Evolutionary conservation across 1,284 basidiomycete genomes (phyloP).

Genomic region (Melanopsichium pennsylvanicum): DNA sequence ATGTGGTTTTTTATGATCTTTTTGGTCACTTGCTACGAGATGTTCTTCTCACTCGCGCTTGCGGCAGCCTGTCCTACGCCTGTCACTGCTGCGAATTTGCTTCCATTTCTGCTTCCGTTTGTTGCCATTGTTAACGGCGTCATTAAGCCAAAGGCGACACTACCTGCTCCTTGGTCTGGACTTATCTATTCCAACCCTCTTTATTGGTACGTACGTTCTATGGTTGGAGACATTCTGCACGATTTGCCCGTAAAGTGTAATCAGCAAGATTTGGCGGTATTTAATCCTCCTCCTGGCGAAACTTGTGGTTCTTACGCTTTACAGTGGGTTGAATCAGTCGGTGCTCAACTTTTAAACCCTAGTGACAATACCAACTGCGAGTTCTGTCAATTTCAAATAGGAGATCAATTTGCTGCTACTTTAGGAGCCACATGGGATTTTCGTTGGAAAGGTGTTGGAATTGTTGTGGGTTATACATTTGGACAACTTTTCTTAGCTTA

Average conservation of each 20-base stretch:
- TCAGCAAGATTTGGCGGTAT: slow-evolving; percentile 44
- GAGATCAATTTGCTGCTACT: slow-evolving; percentile 44
- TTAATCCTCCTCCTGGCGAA: slow-evolving; percentile 49
- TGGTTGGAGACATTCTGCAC: slow-evolving; percentile 55
- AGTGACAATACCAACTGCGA: slow-evolving; percentile 31
- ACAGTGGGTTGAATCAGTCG: slow-evolving; percentile 38
- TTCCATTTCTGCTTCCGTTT: slow-evolving; percentile 63
- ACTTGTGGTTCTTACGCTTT: slow-evolving; percentile 50
- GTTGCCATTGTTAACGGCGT: slow-evolving; percentile 66
- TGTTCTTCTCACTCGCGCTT: slow-evolving; percentile 58
- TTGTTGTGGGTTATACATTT: slow-evolving; percentile 44
- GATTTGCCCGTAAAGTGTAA: slow-evolving; percentile 50
- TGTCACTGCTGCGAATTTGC: slow-evolving; percentile 57
- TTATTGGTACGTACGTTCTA: slow-evolving; percentile 57
- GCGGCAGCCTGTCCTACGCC: slow-evolving; percentile 59
- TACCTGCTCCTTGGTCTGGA: slow-evolving; percentile 53
- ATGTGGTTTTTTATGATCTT: slow-evolving; percentile 58
- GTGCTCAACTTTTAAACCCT: slow-evolving; percentile 45
- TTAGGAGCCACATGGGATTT: slow-evolving; percentile 46
- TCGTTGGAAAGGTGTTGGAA: slow-evolving; percentile 50
- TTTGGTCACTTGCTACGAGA: slow-evolving; percentile 52
- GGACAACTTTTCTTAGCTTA: slow-evolving; percentile 40
- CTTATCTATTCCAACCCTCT: slow-evolving; percentile 57
- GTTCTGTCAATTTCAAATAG: slow-evolving; percentile 47
- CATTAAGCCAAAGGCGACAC: slow-evolving; percentile 52